A percentile compares a stretch with the other conserved stretches of the same genome.
These are phyloP conservation scores for Hericium rajendrae DNA, from an alignment of 768 basidiomycete genomes.

Conservation along the genomic window DNA sequence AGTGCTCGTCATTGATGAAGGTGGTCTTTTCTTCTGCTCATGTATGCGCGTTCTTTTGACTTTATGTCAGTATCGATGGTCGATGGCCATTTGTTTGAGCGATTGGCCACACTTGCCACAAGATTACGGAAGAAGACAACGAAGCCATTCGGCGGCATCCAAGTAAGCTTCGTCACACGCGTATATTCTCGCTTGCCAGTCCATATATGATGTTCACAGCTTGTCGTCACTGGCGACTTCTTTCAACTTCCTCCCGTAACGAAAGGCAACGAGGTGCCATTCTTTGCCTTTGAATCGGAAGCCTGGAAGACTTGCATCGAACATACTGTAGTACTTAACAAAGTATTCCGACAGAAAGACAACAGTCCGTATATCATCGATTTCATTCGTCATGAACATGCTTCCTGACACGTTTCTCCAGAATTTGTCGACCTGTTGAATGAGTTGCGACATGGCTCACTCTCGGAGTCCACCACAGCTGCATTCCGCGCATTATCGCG, in stretches of 20 bases:
- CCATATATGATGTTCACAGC: constrained; percentile 22
- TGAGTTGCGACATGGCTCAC: constrained; percentile 55
- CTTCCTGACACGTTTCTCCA: constrained; percentile 16
- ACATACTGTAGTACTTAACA: constrained; percentile 52
- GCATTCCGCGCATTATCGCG: constrained; percentile 41
- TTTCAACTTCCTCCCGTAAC: constrained; percentile 56
- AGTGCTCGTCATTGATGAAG: constrained; percentile 58
- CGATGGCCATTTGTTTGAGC: constrained; percentile 52
- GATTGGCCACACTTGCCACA: constrained; percentile 41
- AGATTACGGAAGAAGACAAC: constrained; percentile 38
- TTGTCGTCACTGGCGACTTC: constrained; percentile 57
- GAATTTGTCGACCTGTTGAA: constrained; percentile 70
- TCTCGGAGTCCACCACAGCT: constrained; percentile 35
- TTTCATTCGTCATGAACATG: not conserved
- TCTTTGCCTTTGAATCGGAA: constrained; percentile 59
- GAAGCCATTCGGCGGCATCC: constrained; percentile 59
- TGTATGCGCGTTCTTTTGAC: not conserved
- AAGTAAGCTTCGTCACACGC: constrained; percentile 24
- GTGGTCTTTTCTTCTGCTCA: constrained; percentile 19
- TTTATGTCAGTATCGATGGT: constrained; percentile 55
- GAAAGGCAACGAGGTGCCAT: constrained; percentile 31
- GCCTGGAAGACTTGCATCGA: constrained; percentile 49
- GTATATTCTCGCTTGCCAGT: constrained; percentile 21
- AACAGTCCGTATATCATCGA: constrained; percentile 35
- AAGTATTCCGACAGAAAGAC: constrained; percentile 73